Conservation (phyloP, 768 basidiomycete genomes). For the Neoboletus magnificus region DNA sequence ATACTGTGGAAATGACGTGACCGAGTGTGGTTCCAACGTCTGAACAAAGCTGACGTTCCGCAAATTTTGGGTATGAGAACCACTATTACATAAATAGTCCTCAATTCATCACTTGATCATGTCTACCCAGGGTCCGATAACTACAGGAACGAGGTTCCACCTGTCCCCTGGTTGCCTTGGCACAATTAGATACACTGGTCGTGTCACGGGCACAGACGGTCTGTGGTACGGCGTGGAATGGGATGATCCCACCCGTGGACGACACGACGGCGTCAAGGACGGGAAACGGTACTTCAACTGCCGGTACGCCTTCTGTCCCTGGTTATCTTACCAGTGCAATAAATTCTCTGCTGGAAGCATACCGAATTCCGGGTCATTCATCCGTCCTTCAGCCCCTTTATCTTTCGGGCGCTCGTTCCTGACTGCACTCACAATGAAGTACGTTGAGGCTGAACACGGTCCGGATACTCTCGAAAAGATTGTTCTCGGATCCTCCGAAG, state of each 20-base stretch:
- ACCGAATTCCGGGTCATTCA: slow-evolving; percentile 70
- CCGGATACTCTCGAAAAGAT: slow-evolving; percentile 56
- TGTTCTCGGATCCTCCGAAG: slow-evolving; percentile 76
- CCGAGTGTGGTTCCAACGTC: neutral
- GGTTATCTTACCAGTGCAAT: slow-evolving; percentile 9
- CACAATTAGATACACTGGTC: slow-evolving; percentile 68
- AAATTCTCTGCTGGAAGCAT: slow-evolving; percentile 39
- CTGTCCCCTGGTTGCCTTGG: slow-evolving; percentile 51
- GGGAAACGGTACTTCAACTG: slow-evolving; percentile 76
- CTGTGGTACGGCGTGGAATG: slow-evolving; percentile 97
- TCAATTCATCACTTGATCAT: neutral
- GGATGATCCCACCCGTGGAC: slow-evolving; percentile 83
- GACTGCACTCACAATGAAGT: slow-evolving; percentile 71
- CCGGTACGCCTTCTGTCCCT: slow-evolving; percentile 44
- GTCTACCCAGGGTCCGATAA: slow-evolving; percentile 21
- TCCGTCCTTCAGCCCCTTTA: slow-evolving; percentile 60
- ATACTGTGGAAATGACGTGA: slow-evolving; percentile 16
- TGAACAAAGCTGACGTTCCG: neutral
- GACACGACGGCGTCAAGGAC: slow-evolving; percentile 82
- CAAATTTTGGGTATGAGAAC: slow-evolving; percentile 11
- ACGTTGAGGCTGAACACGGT: slow-evolving; percentile 62
- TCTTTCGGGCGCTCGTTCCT: slow-evolving; percentile 70
- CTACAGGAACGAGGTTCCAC: slow-evolving; percentile 53
- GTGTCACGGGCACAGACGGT: slow-evolving; percentile 59
- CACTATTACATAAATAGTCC: slow-evolving; percentile 13